Base-by-base conservation (phyloP, 192 early-diverging fungal species). In the Mortierella alpina region DNA sequence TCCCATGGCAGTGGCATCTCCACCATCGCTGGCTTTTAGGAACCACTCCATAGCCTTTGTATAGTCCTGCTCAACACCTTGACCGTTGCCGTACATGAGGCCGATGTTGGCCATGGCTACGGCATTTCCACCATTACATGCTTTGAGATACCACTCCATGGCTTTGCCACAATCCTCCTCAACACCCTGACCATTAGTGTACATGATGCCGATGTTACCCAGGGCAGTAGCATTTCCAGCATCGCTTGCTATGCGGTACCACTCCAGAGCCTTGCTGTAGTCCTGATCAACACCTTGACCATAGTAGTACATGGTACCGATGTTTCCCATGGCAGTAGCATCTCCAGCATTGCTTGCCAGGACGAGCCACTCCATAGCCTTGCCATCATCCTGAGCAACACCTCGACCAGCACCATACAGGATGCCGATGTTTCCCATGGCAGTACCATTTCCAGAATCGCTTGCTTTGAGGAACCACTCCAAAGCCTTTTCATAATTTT, bases 111-210 rank as follows among this genome's bases (percentile, higher is more conserved):
- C 62, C 51, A 73, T 61, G 0, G 82, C 76, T 40, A 62, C 69
- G 2, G 57, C 54, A 42, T 83, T 72, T 4, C 84, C 84, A 63
- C 79, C 53, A 4, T 44, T 39, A 6, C 70, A 82, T 12, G 75
- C 74, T 42, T 79, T 77, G 42, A 64, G 22, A 52, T 83, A 83
- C 84, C 84, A 85, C n/a, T 64, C 42, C 39, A 81, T 71, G 11
- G 84, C 84, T 20, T 53, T 51, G 41, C 59, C 42, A 3, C 63
- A 54, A 20, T 84, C 62, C 41, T 50, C 14, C 1, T 56, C 42
- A 50, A 77, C 70, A 31, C 82, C 68, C 46, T 59, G 44, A 23
- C 84, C 84, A 42, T 79, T 31, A 60, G 73, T 71, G 55, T 80
- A 79, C n/a, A 67, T 75, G 15, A 56, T 61, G 1, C 84, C 84